These are phyloP conservation scores for Lablab purpureus DNA, from an alignment of 306 rosid species.

Conservation along the genomic window DNA sequence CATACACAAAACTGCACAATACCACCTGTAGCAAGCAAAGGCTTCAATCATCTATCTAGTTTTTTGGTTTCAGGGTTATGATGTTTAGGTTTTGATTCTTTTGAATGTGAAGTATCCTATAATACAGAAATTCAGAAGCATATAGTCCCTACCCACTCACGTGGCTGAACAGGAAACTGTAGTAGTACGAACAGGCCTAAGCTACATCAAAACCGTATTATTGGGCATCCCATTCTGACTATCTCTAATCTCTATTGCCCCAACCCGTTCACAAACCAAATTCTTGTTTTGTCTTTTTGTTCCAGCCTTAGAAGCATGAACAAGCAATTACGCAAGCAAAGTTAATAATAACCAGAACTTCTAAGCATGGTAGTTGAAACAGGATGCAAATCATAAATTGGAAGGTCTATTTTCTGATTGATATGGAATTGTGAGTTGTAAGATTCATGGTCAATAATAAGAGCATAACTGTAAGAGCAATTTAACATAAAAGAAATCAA, in stretches of 20 bases:
- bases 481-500: too few species aligned
- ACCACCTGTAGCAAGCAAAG: constrained; percentile 70
- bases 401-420: too few species aligned
- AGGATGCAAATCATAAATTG: too few species aligned
- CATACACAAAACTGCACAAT: constrained; percentile 87
- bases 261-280: not conserved
- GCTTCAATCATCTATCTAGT: constrained; percentile 1
- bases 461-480: too few species aligned
- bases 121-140: constrained; percentile 10
- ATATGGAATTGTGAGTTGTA: too few species aligned
- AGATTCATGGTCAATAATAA: too few species aligned
- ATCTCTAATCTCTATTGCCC: not conserved
- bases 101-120: constrained; percentile 14
- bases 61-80: not conserved
- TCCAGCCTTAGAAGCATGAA: not conserved
- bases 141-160: not conserved
- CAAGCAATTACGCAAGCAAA: not conserved
- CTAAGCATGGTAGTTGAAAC: too few species aligned
- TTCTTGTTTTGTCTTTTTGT: constrained; percentile 10
- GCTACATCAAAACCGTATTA: not conserved
- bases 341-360: not conserved
- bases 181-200: not conserved
- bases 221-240: not conserved
- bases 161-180: not conserved
- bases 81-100: not conserved